These are phyloP conservation scores for Penicillium sp. DNA, from an alignment of 2,329 filamentous ascomycete genomes.

Conservation along the genomic window DNA sequence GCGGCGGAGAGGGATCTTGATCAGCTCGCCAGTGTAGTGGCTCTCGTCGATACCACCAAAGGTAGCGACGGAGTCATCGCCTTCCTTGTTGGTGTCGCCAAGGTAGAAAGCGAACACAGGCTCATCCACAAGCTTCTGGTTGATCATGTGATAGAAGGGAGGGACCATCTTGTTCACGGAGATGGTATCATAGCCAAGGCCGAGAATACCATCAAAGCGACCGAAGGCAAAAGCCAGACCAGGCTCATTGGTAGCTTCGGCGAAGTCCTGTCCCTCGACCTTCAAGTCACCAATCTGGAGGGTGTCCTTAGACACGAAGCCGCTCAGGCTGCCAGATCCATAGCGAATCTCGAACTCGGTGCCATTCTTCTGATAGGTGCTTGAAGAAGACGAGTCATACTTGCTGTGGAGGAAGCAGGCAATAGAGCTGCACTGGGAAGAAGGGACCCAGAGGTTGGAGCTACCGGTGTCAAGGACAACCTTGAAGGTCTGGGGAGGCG, in stretches of 20 bases:
- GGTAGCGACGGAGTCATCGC: conserved; percentile 76
- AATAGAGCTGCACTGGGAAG: conserved; percentile 84
- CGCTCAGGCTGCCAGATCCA: conserved; percentile 89
- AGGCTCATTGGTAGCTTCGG: conserved; percentile 92
- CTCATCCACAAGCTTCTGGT: conserved; percentile 86
- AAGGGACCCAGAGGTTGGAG: conserved; percentile 99
- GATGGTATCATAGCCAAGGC: conserved; percentile 91
- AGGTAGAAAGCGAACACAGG: conserved; percentile 97
- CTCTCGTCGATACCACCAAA: conserved; percentile 86
- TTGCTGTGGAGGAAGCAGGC: conserved; percentile 97
- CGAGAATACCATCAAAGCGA: conserved; percentile 93
- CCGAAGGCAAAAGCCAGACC: conserved; percentile 97
- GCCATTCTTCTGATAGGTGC: conserved; percentile 91
- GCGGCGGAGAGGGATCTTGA: conserved; percentile 89
- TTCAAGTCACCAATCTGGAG: conserved; percentile 85
- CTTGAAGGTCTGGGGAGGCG: conserved; percentile 93
- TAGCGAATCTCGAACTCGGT: conserved; percentile 90
- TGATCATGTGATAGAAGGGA: conserved; percentile 93
- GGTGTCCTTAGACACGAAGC: conserved; percentile 87
- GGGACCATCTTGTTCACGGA: conserved; percentile 95
- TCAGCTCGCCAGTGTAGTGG: conserved; percentile 82
- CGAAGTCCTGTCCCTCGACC: conserved; percentile 89
- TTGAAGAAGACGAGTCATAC: conserved; percentile 89
- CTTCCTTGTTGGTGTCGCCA: conserved; percentile 67
- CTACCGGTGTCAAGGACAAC: conserved; percentile 97